Percentiles rank a stretch among this genome's conserved stretches.
Conservation (phyloP, 2,329 filamentous ascomycete genomes). For the Ceratocystis huliohia region DNA sequence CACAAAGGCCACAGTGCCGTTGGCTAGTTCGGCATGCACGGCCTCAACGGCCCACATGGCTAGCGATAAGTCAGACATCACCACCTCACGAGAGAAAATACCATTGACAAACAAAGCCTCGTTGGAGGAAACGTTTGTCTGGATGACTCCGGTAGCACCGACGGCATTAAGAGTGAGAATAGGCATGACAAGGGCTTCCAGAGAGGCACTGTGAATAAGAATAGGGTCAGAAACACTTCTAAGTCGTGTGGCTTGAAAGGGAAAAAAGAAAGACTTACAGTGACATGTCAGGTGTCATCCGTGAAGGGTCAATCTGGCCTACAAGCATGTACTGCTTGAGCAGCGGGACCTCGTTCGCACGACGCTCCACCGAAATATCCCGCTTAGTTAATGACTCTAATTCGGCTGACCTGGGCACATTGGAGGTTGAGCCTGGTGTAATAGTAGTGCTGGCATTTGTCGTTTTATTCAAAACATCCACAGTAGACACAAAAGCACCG, state of each 20-base stretch:
- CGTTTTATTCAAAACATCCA: slow-evolving; percentile 28
- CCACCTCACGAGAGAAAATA: slow-evolving; percentile 48
- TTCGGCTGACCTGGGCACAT: slow-evolving; percentile 12
- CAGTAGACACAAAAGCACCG: slow-evolving; percentile 40
- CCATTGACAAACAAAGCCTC: slow-evolving; percentile 60
- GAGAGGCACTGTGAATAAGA: slow-evolving; percentile 34
- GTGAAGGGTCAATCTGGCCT: slow-evolving; percentile 49
- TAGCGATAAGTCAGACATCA: slow-evolving; percentile 38
- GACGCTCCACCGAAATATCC: slow-evolving; percentile 21
- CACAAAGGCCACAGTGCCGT: slow-evolving; percentile 50
- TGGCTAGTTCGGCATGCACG: slow-evolving; percentile 34
- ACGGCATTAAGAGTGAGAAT: slow-evolving; percentile 52
- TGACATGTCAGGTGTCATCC: slow-evolving; percentile 43
- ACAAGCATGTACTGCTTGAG: slow-evolving; percentile 56
- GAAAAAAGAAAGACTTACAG: slow-evolving; percentile 38
- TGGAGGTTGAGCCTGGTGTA: neutral
- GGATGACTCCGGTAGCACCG: slow-evolving; percentile 40
- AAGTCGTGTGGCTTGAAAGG: neutral
- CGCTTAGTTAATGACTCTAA: slow-evolving; percentile 24
- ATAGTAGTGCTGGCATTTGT: slow-evolving; percentile 5
- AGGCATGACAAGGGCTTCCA: slow-evolving; percentile 55
- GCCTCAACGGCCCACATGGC: slow-evolving; percentile 40
- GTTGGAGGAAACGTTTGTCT: slow-evolving; percentile 53
- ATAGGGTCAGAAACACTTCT: slow-evolving; percentile 22
- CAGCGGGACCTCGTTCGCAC: slow-evolving; percentile 25